Evolutionary conservation across 257 asterid species (phyloP), one percentile per base, ranked within the genome.

Genomic region (Pogostemon cablin): DNA sequence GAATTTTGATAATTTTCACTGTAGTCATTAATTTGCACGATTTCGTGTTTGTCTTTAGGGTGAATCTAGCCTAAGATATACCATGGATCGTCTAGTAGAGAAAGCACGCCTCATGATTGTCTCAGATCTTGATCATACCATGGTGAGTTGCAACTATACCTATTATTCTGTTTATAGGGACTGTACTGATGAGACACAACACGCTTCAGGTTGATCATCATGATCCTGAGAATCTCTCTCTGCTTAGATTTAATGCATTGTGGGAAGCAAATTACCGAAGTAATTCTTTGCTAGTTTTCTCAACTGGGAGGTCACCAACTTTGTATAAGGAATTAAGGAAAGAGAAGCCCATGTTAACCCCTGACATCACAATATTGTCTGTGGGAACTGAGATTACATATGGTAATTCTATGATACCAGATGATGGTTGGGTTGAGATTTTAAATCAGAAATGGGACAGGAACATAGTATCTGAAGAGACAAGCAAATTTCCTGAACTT

Each of bases 321-420:
- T 78, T 91, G 17, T 95, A 95, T 92, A 86, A 87, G 75, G 90
- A 95, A 80, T 75, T 91, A 73, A 88, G 98, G 84, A 95, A 89
- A 84, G 96, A 95, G 83, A 95, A 91, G 87, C 99, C 99, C 60
- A 80, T 95, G 96, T 72, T 95, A 64, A 95, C 99, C 70, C 99
- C 99, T 74, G 99, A 95, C 65, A 86, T 89, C 73, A 88, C 98
- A 35, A 91, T 95, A 73, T 79, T 85, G 95, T 95, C 99, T 3
- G 99, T 95, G 58, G 99, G 99, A 59, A 95, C 99, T 59, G 99
- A 91, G 86, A 91, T 95, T 73, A 85, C 99, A 60, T 95, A 91
- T 53, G 99, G 99, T 47, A 91, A 95, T 83, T 60, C 95, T 58
- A 95, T 95, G 99, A 89, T 81, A 54, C 95, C 98, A 3, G 99